Percentiles rank a stretch among this genome's conserved stretches.
Evolutionary conservation across 441 rosid species (phyloP).

Genomic region (Lepidium campestre): DNA sequence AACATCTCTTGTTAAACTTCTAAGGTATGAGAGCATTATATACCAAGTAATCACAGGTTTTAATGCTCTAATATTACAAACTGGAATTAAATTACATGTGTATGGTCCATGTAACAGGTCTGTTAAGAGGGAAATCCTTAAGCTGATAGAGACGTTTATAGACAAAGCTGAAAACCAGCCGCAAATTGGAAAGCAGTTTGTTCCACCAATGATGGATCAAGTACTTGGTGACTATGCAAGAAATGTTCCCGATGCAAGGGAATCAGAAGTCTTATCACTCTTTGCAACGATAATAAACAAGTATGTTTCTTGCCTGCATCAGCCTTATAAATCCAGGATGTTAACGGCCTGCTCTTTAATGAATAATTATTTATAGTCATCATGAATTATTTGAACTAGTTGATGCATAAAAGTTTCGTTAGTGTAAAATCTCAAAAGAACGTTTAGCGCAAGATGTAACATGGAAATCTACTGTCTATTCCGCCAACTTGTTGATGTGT

Average conservation of each 20-base stretch:
- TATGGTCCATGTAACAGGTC: slow-evolving; percentile 50
- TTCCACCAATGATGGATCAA: slow-evolving; percentile 99
- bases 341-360: background rate
- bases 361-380: background rate
- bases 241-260: slow-evolving; percentile 98
- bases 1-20: slow-evolving; percentile 89
- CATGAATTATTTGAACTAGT: background rate
- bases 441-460: background rate
- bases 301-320: slow-evolving; percentile 36
- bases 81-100: slow-evolving; percentile 1
- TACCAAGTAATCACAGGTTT: slow-evolving; percentile 1
- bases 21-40: slow-evolving; percentile 43
- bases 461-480: slow-evolving; percentile 1
- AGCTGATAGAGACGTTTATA: slow-evolving; percentile 96
- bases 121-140: slow-evolving; percentile 96
- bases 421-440: background rate
- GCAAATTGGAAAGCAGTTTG: slow-evolving; percentile 96
- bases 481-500: slow-evolving; percentile 1
- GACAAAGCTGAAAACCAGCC: slow-evolving; percentile 99
- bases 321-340: background rate
- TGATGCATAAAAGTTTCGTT: background rate
- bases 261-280: slow-evolving; percentile 97
- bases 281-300: slow-evolving; percentile 98
- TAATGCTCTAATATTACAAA: background rate
- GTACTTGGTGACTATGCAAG: slow-evolving; percentile 97